Evolutionary conservation across 805 yeast genomes (phyloP).

Genomic region (Clavispora phyllophila): DNA sequence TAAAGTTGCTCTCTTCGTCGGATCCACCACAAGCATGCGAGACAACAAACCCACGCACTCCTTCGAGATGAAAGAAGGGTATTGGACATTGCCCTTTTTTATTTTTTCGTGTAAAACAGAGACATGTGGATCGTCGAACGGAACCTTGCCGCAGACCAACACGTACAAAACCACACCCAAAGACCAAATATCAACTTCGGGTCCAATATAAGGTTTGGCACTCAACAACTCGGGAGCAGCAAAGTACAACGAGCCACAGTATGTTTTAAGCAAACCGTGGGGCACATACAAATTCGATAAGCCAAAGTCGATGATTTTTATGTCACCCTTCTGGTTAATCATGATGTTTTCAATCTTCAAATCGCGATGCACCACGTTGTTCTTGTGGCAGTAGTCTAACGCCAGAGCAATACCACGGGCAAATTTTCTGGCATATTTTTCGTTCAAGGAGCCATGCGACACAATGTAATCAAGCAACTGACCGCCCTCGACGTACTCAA

Average conservation of each 20-base stretch:
- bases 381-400: conserved; percentile 85
- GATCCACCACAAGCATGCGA: conserved; percentile 90
- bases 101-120: conserved; percentile 90
- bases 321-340: conserved; percentile 90
- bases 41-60: conserved; percentile 78
- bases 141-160: conserved; percentile 94
- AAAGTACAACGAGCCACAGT: conserved; percentile 95
- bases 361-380: conserved; percentile 95
- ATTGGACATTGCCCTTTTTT: conserved; percentile 86
- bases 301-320: conserved; percentile 95
- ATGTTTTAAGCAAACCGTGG: conserved; percentile 73
- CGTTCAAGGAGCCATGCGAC: conserved; percentile 91
- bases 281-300: conserved; percentile 80
- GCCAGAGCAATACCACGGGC: conserved; percentile 95
- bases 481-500: conserved; percentile 96
- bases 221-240: conserved; percentile 96
- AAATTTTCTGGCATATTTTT: conserved; percentile 88
- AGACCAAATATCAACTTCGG: conserved; percentile 98
- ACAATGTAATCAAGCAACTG: conserved; percentile 96
- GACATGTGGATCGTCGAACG: conserved; percentile 93
- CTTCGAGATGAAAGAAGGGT: conserved; percentile 73
- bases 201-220: conserved; percentile 91
- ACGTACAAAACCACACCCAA: conserved; percentile 96
- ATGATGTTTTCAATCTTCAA: conserved; percentile 93
- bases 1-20: conserved; percentile 71